A percentile compares a stretch with the other conserved stretches of the same genome.
Conservation (phyloP, 352 stramenopile genomes). For the Phytophthora sp. region DNA sequence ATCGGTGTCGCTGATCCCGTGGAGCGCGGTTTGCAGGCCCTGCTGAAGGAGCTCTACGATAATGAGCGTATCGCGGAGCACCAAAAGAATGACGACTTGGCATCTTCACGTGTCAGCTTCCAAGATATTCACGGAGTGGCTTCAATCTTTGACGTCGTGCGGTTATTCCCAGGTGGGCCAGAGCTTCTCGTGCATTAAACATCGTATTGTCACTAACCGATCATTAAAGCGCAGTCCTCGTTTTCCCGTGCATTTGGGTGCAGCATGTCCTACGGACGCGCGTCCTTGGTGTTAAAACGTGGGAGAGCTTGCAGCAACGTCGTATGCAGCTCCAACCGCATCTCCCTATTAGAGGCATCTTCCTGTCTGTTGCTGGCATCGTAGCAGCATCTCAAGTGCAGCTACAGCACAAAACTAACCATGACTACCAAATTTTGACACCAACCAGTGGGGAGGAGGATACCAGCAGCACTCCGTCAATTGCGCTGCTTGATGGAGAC, state of each 20-base stretch:
- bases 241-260: slow-evolving; percentile 68
- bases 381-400: slow-evolving; percentile 36
- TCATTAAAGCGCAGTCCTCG: slow-evolving; percentile 43
- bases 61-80: background rate
- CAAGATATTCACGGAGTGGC: slow-evolving; percentile 35
- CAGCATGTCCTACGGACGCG: slow-evolving; percentile 57
- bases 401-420: slow-evolving; percentile 21
- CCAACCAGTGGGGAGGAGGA: slow-evolving; percentile 4
- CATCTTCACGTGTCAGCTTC: slow-evolving; percentile 21
- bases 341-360: slow-evolving; percentile 9
- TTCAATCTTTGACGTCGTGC: slow-evolving; percentile 44
- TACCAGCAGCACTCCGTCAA: background rate
- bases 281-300: slow-evolving; percentile 57
- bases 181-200: background rate
- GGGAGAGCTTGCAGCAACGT: slow-evolving; percentile 43
- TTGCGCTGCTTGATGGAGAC: slow-evolving; percentile 5
- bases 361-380: slow-evolving; percentile 51
- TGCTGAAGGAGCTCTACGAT: slow-evolving; percentile 38
- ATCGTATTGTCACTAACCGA: background rate
- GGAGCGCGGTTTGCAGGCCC: slow-evolving; percentile 27
- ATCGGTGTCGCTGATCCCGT: slow-evolving; percentile 38
- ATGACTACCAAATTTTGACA: slow-evolving; percentile 20
- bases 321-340: slow-evolving; percentile 43
- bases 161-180: slow-evolving; percentile 61
- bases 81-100: background rate